A percentile compares a stretch with the other conserved stretches of the same genome.
These are phyloP conservation scores for Lenzites betulinus DNA, from an alignment of 768 basidiomycete genomes.

Conservation along the genomic window DNA sequence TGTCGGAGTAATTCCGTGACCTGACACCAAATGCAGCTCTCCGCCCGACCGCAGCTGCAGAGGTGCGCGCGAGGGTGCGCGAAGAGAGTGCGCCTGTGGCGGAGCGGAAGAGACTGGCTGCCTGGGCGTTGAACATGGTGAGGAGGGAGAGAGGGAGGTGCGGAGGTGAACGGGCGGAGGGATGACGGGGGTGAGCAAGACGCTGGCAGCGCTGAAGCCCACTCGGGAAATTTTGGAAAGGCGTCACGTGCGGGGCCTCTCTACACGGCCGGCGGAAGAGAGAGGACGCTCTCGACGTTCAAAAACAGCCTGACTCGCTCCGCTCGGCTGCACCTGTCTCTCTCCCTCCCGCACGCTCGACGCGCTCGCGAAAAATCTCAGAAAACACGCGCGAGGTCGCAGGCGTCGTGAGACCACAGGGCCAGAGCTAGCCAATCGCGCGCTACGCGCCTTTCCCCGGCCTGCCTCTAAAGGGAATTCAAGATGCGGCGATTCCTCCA, in stretches of 20 bases:
- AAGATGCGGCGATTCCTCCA: constrained; percentile 25
- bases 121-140: constrained; percentile 54
- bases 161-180: constrained; percentile 12
- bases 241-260: constrained; percentile 19
- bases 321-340: neutral
- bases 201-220: constrained; percentile 18
- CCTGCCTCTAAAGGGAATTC: constrained; percentile 28
- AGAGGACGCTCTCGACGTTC: neutral
- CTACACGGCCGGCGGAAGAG: neutral
- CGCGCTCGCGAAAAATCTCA: constrained; percentile 5
- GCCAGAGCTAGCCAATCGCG: constrained; percentile 16
- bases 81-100: constrained; percentile 60
- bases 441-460: constrained; percentile 23
- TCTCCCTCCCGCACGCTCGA: constrained; percentile 1
- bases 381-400: constrained; percentile 8
- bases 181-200: constrained; percentile 26
- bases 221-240: constrained; percentile 23
- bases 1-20: constrained; percentile 60
- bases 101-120: constrained; percentile 57
- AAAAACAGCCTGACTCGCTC: constrained; percentile 14
- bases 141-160: constrained; percentile 13
- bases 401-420: constrained; percentile 13
- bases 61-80: constrained; percentile 45
- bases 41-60: constrained; percentile 28
- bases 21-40: constrained; percentile 25